Evolutionary conservation across 306 rosid genomes (phyloP).

Genomic region (Sophora flavescens): DNA sequence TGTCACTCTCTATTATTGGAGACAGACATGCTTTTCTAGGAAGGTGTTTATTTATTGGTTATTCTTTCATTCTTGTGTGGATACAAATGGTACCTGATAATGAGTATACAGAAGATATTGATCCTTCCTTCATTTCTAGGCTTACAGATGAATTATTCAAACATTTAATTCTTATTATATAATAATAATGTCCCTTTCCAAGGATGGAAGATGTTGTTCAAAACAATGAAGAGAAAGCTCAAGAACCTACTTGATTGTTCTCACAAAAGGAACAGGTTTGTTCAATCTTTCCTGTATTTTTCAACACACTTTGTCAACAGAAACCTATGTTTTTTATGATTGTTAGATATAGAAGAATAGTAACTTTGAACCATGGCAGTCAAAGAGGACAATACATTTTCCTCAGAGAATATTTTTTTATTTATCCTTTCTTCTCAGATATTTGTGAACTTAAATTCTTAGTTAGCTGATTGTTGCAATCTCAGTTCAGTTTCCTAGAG

Average conservation of each 20-base stretch:
- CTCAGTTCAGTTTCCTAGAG: constrained; percentile 21
- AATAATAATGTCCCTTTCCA: constrained; percentile 37
- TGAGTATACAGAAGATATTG: constrained; percentile 15
- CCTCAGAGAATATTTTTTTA: not conserved
- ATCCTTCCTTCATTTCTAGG: constrained; percentile 28
- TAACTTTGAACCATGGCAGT: constrained; percentile 31
- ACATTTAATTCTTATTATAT: constrained; percentile 34
- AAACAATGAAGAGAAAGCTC: constrained; percentile 48
- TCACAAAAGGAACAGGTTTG: constrained; percentile 56
- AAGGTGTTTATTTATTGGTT: constrained; percentile 25
- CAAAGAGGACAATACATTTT: constrained; percentile 28
- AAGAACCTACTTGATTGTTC: constrained; percentile 46
- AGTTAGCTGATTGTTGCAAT: constrained; percentile 14
- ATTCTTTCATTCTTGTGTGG: constrained; percentile 31
- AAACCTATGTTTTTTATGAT: constrained; percentile 4
- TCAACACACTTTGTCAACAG: constrained; percentile 10
- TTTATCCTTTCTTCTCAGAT: constrained; percentile 1
- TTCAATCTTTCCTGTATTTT: constrained; percentile 36
- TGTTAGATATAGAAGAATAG: constrained; percentile 17
- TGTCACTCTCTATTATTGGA: not conserved
- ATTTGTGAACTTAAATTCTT: constrained; percentile 9
- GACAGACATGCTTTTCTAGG: constrained; percentile 34
- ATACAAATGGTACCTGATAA: constrained; percentile 26
- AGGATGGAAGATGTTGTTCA: constrained; percentile 60
- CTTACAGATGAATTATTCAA: constrained; percentile 21